phyloP scores from a whole-genome alignment of 2,329 filamentous ascomycete genomes.

The Polychaeton citri region DNA sequence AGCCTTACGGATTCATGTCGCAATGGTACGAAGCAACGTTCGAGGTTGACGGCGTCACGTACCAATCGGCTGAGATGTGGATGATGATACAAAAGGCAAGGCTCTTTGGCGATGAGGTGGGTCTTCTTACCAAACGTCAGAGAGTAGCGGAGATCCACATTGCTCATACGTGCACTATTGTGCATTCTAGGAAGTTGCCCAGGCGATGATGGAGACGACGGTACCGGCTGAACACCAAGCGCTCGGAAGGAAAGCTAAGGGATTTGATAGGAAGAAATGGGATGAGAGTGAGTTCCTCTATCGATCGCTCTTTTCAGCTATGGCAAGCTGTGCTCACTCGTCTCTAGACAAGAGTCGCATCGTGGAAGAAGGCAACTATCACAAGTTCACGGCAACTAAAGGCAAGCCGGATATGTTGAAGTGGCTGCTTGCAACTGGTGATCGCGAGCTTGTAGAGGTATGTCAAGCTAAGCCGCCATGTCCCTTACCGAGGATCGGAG shows the following conservation, averaged over 20 bases:
- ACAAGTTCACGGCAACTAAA: conserved; percentile 42
- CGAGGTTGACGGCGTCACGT: conserved; percentile 23
- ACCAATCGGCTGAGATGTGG: conserved; percentile 32
- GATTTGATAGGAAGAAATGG: conserved; percentile 43
- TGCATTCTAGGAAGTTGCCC: conserved; percentile 24
- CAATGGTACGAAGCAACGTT: conserved; percentile 49
- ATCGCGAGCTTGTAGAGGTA: conserved; percentile 49
- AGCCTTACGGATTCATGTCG: conserved; percentile 42
- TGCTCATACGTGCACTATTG: neutral
- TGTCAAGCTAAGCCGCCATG: conserved; percentile 14
- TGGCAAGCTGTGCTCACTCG: neutral
- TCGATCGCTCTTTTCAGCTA: conserved; percentile 1
- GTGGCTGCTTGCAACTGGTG: conserved; percentile 44
- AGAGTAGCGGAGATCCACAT: neutral
- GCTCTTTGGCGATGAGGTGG: conserved; percentile 28
- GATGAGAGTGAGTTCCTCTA: conserved; percentile 9
- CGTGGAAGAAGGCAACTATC: conserved; percentile 43
- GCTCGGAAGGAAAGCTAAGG: conserved; percentile 42
- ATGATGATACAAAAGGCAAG: conserved; percentile 36
- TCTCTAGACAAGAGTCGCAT: conserved; percentile 36
- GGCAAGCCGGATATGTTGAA: conserved; percentile 29
- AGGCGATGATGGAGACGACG: conserved; percentile 34
- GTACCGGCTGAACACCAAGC: conserved; percentile 37
- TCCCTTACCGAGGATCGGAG: neutral
- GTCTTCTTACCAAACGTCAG: neutral